Percentiles rank a stretch among this genome's conserved stretches.
Conservation (phyloP, 148 eudicot species). For the Chenopodium formosanum region DNA sequence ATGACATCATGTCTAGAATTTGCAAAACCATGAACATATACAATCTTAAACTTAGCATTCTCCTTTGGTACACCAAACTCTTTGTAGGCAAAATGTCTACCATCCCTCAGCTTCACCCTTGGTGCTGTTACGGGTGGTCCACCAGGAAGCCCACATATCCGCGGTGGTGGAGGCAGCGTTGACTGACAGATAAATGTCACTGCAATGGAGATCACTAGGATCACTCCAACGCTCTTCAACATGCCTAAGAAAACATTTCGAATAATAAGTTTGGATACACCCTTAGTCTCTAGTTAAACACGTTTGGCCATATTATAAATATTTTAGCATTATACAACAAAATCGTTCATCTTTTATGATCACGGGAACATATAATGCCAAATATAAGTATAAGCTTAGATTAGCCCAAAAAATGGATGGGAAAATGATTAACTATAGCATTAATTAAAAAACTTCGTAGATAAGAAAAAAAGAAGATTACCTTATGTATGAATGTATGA, state of each 20-base stretch:
- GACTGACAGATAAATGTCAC: slow-evolving; percentile 28
- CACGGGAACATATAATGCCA: too few species aligned
- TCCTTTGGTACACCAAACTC: slow-evolving; percentile 59
- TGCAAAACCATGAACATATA: slow-evolving; percentile 51
- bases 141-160: slow-evolving; percentile 31
- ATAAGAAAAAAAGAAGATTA: too few species aligned
- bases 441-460: too few species aligned
- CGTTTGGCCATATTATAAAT: too few species aligned
- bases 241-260: not conserved
- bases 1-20: slow-evolving; percentile 35
- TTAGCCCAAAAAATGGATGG: too few species aligned
- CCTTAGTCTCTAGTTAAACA: too few species aligned
- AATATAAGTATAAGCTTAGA: too few species aligned
- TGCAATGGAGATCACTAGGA: slow-evolving; percentile 15
- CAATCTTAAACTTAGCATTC: slow-evolving; percentile 43
- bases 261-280: too few species aligned
- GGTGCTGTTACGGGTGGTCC: slow-evolving; percentile 36
- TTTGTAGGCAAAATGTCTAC: slow-evolving; percentile 59
- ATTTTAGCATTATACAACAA: too few species aligned
- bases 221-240: slow-evolving; percentile 18
- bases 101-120: slow-evolving; percentile 52
- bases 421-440: too few species aligned
- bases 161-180: slow-evolving; percentile 30
- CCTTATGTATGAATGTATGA: too few species aligned
- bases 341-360: too few species aligned